Percentiles rank a stretch among this genome's conserved stretches.
These are phyloP conservation scores for Trichoderma reesei DNA, from an alignment of 495 filamentous ascomycete genomes.

Conservation along the genomic window DNA sequence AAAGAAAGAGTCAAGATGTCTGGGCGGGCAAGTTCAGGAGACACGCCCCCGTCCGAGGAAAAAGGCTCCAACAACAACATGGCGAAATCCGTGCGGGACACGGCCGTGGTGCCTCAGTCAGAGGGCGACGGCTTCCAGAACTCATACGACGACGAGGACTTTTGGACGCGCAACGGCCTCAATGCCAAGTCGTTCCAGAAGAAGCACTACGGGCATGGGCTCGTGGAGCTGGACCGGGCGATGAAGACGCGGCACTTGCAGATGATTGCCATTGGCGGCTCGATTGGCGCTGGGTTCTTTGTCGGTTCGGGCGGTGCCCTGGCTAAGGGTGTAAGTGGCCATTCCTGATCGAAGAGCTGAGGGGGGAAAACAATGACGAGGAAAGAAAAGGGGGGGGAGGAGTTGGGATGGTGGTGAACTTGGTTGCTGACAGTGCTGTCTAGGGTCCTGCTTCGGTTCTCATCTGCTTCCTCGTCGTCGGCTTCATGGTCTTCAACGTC, in stretches of 20 bases:
- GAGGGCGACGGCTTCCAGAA: neutral
- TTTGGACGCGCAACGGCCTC: slow-evolving; percentile 41
- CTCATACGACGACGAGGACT: slow-evolving; percentile 23
- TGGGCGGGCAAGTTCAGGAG: neutral
- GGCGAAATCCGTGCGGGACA: neutral
- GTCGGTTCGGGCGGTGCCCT: slow-evolving; percentile 43
- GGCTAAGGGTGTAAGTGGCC: slow-evolving; percentile 27
- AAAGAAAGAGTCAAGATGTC: neutral
- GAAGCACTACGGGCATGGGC: slow-evolving; percentile 26
- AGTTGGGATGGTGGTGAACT: no score
- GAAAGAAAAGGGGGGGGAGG: no score
- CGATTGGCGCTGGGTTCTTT: slow-evolving; percentile 58
- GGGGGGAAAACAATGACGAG: neutral
- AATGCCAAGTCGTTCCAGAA: slow-evolving; percentile 37
- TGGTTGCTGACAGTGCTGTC: neutral
- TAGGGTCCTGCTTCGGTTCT: slow-evolving; percentile 41
- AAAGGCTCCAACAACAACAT: neutral
- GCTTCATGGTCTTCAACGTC: slow-evolving; percentile 45
- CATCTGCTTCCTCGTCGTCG: slow-evolving; percentile 46
- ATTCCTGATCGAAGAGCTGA: no score
- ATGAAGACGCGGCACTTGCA: slow-evolving; percentile 59
- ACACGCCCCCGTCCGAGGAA: neutral
- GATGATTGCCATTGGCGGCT: slow-evolving; percentile 69
- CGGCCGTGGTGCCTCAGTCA: neutral
- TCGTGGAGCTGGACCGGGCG: slow-evolving; percentile 44